phyloP scores from a whole-genome alignment of 1,284 basidiomycete genomes.

The Tetrapyrgos nigripes region DNA sequence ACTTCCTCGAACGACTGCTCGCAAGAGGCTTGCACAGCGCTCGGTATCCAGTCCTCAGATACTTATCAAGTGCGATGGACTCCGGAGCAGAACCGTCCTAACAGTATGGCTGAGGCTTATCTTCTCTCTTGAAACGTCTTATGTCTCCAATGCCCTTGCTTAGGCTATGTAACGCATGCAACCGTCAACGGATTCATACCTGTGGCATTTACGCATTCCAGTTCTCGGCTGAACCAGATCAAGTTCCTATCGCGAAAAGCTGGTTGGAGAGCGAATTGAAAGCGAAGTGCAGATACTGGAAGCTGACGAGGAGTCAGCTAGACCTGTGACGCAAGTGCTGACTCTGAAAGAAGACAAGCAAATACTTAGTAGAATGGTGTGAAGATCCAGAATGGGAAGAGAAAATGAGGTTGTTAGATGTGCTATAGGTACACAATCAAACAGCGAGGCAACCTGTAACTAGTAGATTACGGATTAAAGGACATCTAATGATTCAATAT shows the following conservation, averaged over 20 bases:
- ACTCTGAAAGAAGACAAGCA: conserved; percentile 54
- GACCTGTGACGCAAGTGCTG: conserved; percentile 46
- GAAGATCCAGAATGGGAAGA: conserved; percentile 57
- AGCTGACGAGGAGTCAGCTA: conserved; percentile 34
- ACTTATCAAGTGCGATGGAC: conserved; percentile 75
- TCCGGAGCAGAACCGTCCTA: conserved; percentile 59
- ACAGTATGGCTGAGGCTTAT: no score
- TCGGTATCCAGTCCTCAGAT: conserved; percentile 69
- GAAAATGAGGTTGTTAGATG: conserved; percentile 29
- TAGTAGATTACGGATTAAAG: neutral
- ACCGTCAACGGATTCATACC: conserved; percentile 60
- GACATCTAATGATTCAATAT: neutral
- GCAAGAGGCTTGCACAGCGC: conserved; percentile 60
- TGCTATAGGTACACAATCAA: no score
- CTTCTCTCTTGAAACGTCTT: no score
- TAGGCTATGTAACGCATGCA: conserved; percentile 74
- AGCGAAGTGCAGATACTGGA: conserved; percentile 47
- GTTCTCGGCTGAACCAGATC: conserved; percentile 44
- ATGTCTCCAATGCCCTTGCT: conserved; percentile 11
- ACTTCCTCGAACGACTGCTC: conserved; percentile 72
- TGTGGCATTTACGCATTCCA: conserved; percentile 45
- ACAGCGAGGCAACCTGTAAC: no score
- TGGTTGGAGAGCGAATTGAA: conserved; percentile 60
- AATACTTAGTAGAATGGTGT: conserved; percentile 64
- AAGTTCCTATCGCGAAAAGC: conserved; percentile 49